A percentile compares a stretch with the other conserved stretches of the same genome.
phyloP scores from a whole-genome alignment of 2,329 filamentous ascomycete genomes.

The Fulvia fulva region DNA sequence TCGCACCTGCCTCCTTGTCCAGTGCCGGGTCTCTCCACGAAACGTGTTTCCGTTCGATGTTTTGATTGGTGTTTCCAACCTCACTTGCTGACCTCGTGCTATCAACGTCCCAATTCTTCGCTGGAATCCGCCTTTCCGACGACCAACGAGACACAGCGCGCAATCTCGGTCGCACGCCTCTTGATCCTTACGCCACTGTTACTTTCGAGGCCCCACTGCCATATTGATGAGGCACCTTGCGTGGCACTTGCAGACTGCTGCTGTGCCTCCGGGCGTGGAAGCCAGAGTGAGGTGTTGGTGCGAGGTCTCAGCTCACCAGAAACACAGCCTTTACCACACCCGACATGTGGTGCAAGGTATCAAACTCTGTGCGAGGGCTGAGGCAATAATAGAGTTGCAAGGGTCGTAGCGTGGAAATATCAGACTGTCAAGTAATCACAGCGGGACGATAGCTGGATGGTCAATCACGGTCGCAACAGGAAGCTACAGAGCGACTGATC shows the following conservation, averaged over 20 bases:
- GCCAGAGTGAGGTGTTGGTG: background rate
- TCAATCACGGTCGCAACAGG: background rate
- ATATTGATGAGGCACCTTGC: constrained; percentile 1
- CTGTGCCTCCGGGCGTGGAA: background rate
- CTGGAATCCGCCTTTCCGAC: background rate
- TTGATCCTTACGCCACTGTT: background rate
- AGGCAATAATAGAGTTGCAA: background rate
- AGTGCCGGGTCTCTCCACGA: background rate
- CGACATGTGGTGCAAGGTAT: background rate
- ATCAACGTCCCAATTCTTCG: background rate
- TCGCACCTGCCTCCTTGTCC: background rate
- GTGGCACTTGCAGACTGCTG: background rate
- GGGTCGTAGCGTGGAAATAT: background rate
- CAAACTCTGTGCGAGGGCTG: background rate
- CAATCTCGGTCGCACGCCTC: background rate
- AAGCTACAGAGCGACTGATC: background rate
- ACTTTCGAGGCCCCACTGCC: constrained; percentile 6
- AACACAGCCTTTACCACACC: background rate
- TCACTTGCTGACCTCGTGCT: background rate
- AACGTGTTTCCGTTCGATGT: background rate
- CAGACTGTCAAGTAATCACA: background rate
- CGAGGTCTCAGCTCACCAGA: background rate
- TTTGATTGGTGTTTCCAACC: background rate
- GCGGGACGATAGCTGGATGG: background rate
- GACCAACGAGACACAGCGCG: background rate